Evolutionary conservation across 805 yeast species (phyloP), one percentile per base, ranked within the genome.

Genomic region (Saturnispora bothae): DNA sequence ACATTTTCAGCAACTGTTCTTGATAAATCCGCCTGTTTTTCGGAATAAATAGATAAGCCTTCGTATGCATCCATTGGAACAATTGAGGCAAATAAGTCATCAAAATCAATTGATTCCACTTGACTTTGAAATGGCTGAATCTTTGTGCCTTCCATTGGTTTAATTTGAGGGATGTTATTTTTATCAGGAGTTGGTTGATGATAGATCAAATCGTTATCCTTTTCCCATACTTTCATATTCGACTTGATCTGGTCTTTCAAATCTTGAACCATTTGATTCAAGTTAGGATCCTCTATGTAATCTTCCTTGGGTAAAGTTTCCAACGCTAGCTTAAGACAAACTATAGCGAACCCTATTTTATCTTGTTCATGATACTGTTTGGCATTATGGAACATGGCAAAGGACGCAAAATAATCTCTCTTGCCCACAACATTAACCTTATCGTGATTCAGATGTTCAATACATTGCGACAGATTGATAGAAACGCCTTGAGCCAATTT

Each of bases 31-130:
- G 95, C 89, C 56, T 84, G 82, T 53, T 83, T 86, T 54, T 89
- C 98, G 0, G 95, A 81, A 55, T 92, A 92, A 45, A 78, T 65
- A 44, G 95, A 83, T 38, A 84, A 73, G 48, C 82, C 76, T 58
- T 89, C 95, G 52, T 86, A 95, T 15, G 89, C 85, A 25, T 77
- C 73, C 52, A 86, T 65, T 2, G 97, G 97, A 5, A 92, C 75
- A 16, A 89, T 82, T 44, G 78, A 79, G 34, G 71, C 79, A 57
- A 84, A 84, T 33, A 89, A 65, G 43, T 77, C 79, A 32, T 59
- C 57, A 50, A 76, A 66, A 39, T 65, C 56, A 34, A 68, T 47
- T 9, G 66, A 60, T 29, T 65, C 64, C 31, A 81, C 63, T 33
- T 64, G 67, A 34, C 63, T 69, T n/a, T 67, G 70, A 26, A 76